phyloP scores from a whole-genome alignment of 768 basidiomycete genomes.

The Calocybe indica region DNA sequence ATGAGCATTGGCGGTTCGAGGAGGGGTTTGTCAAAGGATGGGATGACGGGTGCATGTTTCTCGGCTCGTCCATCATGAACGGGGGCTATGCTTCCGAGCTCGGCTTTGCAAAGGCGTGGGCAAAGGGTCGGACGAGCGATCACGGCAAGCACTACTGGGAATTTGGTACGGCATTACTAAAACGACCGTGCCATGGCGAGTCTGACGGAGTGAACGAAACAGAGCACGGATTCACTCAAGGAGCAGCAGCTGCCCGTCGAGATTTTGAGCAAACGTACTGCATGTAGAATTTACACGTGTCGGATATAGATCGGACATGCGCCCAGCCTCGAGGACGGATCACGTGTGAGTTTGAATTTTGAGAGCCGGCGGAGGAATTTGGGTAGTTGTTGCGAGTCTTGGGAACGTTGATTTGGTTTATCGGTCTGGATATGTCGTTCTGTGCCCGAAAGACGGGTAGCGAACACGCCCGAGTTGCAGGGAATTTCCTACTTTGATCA shows the following conservation, averaged over 20 bases:
- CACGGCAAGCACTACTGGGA: conserved; percentile 58
- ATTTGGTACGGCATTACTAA: conserved; percentile 37
- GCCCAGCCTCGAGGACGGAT: too few species aligned
- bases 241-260: conserved; percentile 31
- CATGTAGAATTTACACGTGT: not conserved
- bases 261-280: conserved; percentile 20
- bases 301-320: too few species aligned
- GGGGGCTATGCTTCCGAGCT: conserved; percentile 40
- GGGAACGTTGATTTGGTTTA: too few species aligned
- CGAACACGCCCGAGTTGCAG: too few species aligned
- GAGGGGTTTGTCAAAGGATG: conserved; percentile 66
- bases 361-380: too few species aligned
- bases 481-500: too few species aligned
- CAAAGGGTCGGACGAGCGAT: conserved; percentile 34
- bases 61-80: conserved; percentile 20
- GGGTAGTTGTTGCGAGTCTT: too few species aligned
- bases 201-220: not conserved
- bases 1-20: conserved; percentile 63
- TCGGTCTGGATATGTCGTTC: too few species aligned
- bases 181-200: not conserved
- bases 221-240: conserved; percentile 66
- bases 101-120: conserved; percentile 63
- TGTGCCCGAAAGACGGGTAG: too few species aligned
- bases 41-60: conserved; percentile 63
- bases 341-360: too few species aligned